Percentiles rank a stretch among this genome's conserved stretches.
Evolutionary conservation across 2,329 filamentous ascomycete genomes (phyloP).

Genomic region (Monascus ruber): DNA sequence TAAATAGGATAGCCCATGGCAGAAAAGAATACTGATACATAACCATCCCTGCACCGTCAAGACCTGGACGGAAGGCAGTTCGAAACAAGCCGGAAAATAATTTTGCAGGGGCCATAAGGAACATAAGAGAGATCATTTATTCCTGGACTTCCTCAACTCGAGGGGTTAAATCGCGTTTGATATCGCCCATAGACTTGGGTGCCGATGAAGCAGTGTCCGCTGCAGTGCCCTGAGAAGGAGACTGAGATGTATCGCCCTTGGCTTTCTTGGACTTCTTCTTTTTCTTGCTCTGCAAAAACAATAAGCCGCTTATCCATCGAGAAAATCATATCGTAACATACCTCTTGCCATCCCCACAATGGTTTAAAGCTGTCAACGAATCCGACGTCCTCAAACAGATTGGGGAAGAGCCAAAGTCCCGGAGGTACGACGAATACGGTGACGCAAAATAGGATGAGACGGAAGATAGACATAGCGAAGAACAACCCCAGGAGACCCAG

Average conservation of each 20-base stretch:
- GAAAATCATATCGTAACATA: constrained; percentile 32
- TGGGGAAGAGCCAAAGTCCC: constrained; percentile 96
- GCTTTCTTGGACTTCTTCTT: constrained; percentile 26
- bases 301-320: not conserved
- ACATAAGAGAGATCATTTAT: constrained; percentile 9
- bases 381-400: constrained; percentile 95
- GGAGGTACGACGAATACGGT: constrained; percentile 78
- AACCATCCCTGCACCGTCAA: no score
- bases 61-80: no score
- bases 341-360: constrained; percentile 97
- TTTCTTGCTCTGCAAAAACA: constrained; percentile 23
- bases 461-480: constrained; percentile 96
- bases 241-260: constrained; percentile 1
- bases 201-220: constrained; percentile 16
- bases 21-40: no score
- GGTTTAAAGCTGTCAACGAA: constrained; percentile 97
- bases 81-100: no score
- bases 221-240: constrained; percentile 1
- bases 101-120: no score
- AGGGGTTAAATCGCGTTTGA: constrained; percentile 31
- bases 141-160: constrained; percentile 36
- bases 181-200: constrained; percentile 19
- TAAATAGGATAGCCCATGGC: no score
- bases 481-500: constrained; percentile 82
- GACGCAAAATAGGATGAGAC: constrained; percentile 83